Conservation (phyloP, 2,329 filamentous ascomycete species). For the Venturiaceae sp. region DNA sequence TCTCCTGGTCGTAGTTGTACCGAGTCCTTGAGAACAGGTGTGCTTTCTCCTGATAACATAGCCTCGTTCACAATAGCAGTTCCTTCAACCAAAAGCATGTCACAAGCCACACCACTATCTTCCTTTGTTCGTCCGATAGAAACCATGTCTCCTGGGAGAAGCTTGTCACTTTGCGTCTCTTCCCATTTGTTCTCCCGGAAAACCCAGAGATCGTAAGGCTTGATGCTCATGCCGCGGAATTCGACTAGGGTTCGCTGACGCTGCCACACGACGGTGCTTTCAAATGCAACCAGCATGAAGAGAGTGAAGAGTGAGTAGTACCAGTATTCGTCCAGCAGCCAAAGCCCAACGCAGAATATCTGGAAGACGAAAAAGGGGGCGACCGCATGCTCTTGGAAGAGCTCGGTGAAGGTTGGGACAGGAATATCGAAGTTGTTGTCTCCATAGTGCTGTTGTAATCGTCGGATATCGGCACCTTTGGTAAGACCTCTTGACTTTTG, state of each 20-base stretch:
- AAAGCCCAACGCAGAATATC: constrained; percentile 94
- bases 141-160: constrained; percentile 86
- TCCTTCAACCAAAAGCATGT: constrained; percentile 91
- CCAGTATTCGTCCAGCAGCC: constrained; percentile 99
- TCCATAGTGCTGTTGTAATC: constrained; percentile 86
- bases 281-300: constrained; percentile 95
- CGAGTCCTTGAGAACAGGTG: constrained; percentile 91
- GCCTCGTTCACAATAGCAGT: constrained; percentile 98
- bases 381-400: constrained; percentile 97
- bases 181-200: constrained; percentile 82
- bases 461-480: constrained; percentile 64
- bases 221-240: constrained; percentile 98
- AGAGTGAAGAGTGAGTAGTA: constrained; percentile 99
- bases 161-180: constrained; percentile 80
- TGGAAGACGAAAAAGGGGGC: constrained; percentile 99
- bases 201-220: constrained; percentile 91
- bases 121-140: constrained; percentile 93
- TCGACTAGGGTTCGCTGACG: constrained; percentile 90
- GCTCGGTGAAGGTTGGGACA: constrained; percentile 86
- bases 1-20: constrained; percentile 81
- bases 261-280: constrained; percentile 99
- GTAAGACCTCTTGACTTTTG: constrained; percentile 70
- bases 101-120: constrained; percentile 91
- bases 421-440: constrained; percentile 96
- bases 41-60: constrained; percentile 98